Evolutionary conservation across 345 rosid species (phyloP).

Genomic region (Eucalyptus curtisii): DNA sequence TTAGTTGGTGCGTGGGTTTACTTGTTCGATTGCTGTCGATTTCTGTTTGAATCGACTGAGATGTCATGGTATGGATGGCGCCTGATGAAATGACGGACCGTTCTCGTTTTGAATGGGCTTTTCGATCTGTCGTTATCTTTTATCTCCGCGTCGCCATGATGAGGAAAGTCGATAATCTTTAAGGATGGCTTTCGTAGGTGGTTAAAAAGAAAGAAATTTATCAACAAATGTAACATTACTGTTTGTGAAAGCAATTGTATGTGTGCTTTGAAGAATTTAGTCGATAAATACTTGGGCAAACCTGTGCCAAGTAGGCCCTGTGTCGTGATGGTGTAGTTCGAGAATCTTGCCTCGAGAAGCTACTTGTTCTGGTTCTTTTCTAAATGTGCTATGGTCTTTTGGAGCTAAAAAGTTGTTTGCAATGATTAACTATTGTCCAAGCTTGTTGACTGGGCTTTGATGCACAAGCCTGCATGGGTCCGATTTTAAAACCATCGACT

Average conservation of each 20-base stretch:
- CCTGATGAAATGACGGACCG: neutral
- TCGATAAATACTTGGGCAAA: neutral
- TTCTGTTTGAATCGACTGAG: neutral
- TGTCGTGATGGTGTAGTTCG: neutral
- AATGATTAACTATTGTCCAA: neutral
- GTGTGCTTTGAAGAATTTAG: neutral
- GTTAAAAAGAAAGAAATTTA: neutral
- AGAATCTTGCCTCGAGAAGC: neutral
- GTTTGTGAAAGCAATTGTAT: neutral
- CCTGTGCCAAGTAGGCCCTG: neutral
- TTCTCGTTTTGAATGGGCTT: neutral
- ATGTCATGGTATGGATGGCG: neutral
- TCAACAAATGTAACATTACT: neutral
- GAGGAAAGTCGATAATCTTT: neutral
- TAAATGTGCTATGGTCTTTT: neutral
- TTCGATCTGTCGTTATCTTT: neutral
- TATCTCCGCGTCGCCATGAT: neutral
- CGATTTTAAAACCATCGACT: neutral
- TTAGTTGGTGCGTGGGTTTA: neutral
- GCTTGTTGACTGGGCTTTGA: neutral
- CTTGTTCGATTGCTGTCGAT: neutral
- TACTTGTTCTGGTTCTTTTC: neutral
- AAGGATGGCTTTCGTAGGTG: neutral
- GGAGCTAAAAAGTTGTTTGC: neutral
- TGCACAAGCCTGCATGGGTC: neutral